These are phyloP conservation scores for Hyphodiscus hymeniophilus DNA, from an alignment of 495 filamentous ascomycete species.

Conservation along the genomic window DNA sequence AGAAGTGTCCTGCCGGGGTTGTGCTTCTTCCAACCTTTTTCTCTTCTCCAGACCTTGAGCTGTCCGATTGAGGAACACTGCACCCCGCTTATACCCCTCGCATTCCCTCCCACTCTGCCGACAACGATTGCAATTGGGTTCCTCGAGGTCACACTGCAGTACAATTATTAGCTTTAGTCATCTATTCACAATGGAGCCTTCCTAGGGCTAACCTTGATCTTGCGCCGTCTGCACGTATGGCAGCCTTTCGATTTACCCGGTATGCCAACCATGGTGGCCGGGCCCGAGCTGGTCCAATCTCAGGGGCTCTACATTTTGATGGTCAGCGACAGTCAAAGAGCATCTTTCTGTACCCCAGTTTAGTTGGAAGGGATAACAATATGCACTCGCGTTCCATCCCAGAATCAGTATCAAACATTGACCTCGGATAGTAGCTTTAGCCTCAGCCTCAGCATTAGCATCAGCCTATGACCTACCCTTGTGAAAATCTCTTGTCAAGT, in stretches of 20 bases:
- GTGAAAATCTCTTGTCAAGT: no score
- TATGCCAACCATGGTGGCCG: not conserved
- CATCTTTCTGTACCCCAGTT: no score
- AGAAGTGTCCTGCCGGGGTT: not conserved
- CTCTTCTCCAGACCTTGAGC: not conserved
- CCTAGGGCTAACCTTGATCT: conserved; percentile 3
- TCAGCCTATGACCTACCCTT: no score
- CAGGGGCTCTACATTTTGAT: no score
- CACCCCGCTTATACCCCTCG: not conserved
- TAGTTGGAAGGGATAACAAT: no score
- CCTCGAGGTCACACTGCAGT: not conserved
- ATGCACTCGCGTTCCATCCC: no score
- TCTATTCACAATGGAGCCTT: not conserved
- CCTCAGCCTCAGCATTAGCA: no score
- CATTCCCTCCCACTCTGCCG: not conserved
- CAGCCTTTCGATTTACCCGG: conserved; percentile 2
- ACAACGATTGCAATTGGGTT: not conserved
- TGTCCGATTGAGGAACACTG: conserved; percentile 1
- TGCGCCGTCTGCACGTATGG: not conserved
- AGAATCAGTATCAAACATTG: no score
- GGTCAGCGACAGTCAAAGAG: no score
- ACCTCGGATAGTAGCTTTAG: no score
- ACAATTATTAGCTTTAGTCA: not conserved
- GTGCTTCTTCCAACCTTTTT: not conserved
- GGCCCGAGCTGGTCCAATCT: not conserved